Evolutionary conservation across 2,329 filamentous ascomycete species (phyloP).

Genomic region (Aquanectria penicillioides): DNA sequence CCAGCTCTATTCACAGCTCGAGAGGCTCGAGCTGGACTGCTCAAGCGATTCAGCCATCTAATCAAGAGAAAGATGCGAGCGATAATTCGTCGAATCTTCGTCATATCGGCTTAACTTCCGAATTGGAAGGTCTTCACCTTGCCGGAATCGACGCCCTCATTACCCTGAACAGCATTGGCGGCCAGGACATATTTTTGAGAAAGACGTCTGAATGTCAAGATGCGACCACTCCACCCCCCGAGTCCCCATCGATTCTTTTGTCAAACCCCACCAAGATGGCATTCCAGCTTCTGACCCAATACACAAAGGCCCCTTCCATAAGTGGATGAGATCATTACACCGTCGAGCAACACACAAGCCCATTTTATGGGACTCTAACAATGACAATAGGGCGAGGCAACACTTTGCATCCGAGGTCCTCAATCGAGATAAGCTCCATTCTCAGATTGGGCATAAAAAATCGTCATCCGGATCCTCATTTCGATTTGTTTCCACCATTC

Average conservation of each 20-base stretch:
- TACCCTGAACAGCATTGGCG: conserved; percentile 51
- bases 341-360: conserved; percentile 60
- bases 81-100: conserved; percentile 35
- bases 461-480: conserved; percentile 80
- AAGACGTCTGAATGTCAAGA: not conserved
- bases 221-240: conserved; percentile 32
- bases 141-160: conserved; percentile 48
- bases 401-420: conserved; percentile 8
- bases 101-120: conserved; percentile 45
- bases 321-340: conserved; percentile 78
- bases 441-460: conserved; percentile 56
- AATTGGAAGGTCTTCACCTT: conserved; percentile 36
- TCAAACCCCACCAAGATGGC: conserved; percentile 20
- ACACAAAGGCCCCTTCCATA: conserved; percentile 67
- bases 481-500: conserved; percentile 81
- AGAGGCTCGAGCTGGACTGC: conserved; percentile 52
- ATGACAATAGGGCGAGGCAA: conserved; percentile 13
- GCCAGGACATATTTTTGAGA: conserved; percentile 9
- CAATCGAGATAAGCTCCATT: conserved; percentile 17
- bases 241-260: conserved; percentile 39
- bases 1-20: conserved; percentile 51
- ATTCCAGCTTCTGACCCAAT: conserved; percentile 21
- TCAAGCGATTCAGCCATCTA: conserved; percentile 21
- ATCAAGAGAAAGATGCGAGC: not conserved
- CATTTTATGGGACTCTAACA: conserved; percentile 4